These are phyloP conservation scores for Peltaster fructicola DNA, from an alignment of 2,329 filamentous ascomycete genomes.

Conservation along the genomic window DNA sequence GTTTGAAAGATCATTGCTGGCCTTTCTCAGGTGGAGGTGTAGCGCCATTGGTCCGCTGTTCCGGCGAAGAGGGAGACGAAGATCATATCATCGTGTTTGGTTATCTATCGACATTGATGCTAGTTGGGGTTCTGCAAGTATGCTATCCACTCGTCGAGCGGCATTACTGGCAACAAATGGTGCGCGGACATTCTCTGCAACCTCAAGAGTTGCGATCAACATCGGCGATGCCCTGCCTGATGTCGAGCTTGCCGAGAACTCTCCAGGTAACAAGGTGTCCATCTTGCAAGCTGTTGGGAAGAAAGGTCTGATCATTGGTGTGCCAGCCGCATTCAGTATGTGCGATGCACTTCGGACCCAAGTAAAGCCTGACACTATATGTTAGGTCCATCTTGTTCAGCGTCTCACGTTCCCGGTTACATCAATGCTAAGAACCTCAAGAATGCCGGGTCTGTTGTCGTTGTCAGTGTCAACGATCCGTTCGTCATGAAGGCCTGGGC, in stretches of 20 bases:
- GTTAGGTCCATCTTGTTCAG: slow-evolving; percentile 42
- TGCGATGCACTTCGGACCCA: slow-evolving; percentile 2
- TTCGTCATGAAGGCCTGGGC: slow-evolving; percentile 94
- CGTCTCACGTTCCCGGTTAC: slow-evolving; percentile 68
- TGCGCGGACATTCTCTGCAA: slow-evolving; percentile 47
- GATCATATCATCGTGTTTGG: too few relatives aligned
- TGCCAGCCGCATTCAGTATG: slow-evolving; percentile 39
- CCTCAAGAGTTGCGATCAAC: slow-evolving; percentile 46
- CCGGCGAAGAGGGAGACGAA: too few relatives aligned
- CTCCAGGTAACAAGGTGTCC: slow-evolving; percentile 84
- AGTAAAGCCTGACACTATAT: slow-evolving; percentile 1
- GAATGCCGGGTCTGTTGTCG: slow-evolving; percentile 68
- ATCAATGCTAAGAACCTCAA: slow-evolving; percentile 63
- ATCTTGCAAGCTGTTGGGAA: slow-evolving; percentile 52
- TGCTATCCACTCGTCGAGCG: too few relatives aligned
- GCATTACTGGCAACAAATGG: slow-evolving; percentile 9
- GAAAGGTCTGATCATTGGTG: slow-evolving; percentile 69
- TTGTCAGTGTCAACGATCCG: slow-evolving; percentile 83
- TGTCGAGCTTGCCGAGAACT: slow-evolving; percentile 62
- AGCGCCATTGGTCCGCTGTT: too few relatives aligned
- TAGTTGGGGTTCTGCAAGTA: too few relatives aligned
- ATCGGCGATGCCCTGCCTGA: slow-evolving; percentile 65
- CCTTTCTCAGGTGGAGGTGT: too few relatives aligned
- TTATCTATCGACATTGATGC: too few relatives aligned
- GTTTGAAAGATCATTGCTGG: too few relatives aligned